Conservation (phyloP, 2,329 filamentous ascomycete genomes). For the Alternaria sp. region DNA sequence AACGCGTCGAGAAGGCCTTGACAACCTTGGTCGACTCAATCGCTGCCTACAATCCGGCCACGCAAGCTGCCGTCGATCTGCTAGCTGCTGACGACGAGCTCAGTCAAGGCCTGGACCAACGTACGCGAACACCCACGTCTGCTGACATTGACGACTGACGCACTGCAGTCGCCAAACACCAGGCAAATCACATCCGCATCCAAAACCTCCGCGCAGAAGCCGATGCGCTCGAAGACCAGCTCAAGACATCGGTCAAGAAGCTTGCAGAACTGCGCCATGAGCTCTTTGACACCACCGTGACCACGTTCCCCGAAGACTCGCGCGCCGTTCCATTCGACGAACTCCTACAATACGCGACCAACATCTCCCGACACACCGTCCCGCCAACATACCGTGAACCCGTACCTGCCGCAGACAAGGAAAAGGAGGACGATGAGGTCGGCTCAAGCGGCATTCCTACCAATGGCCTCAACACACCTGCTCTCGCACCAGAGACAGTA, state of each 20-base stretch:
- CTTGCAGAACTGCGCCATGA: conserved; percentile 77
- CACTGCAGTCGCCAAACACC: conserved; percentile 71
- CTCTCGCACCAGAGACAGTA: conserved; percentile 29
- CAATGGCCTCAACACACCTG: conserved; percentile 39
- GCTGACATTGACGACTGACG: conserved; percentile 8
- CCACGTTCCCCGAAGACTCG: conserved; percentile 48
- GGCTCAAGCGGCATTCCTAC: conserved; percentile 32
- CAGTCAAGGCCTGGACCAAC: conserved; percentile 67
- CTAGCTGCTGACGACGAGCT: conserved; percentile 73
- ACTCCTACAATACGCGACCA: conserved; percentile 77
- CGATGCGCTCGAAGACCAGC: conserved; percentile 70
- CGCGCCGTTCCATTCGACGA: conserved; percentile 70
- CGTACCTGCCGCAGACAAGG: conserved; percentile 26
- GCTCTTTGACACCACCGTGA: conserved; percentile 61
- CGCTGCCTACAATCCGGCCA: conserved; percentile 79
- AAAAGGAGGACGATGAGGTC: conserved; percentile 27
- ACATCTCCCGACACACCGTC: conserved; percentile 80
- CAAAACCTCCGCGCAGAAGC: conserved; percentile 71
- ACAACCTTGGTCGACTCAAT: conserved; percentile 78
- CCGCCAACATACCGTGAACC: conserved; percentile 63
- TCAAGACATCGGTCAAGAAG: conserved; percentile 72
- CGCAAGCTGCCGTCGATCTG: conserved; percentile 70
- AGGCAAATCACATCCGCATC: conserved; percentile 74
- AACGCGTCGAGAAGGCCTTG: conserved; percentile 59
- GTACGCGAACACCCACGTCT: conserved; percentile 51